Evolutionary conservation across 208 protist species (phyloP).

Genomic region (Leishmania aethiopica): DNA sequence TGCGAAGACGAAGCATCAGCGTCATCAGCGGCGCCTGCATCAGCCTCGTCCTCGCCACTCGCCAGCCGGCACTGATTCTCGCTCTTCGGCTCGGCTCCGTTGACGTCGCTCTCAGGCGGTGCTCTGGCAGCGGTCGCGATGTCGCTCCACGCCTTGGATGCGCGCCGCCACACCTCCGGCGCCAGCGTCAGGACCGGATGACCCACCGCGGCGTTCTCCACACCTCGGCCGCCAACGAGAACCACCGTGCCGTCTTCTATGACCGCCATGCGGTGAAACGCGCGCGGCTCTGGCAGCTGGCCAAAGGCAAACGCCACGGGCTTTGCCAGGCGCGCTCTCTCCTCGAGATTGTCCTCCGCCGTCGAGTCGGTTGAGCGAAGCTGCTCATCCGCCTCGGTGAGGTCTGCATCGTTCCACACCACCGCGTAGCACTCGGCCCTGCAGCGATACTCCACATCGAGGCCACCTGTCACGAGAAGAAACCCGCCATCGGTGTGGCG

Average conservation of each 20-base stretch:
- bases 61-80: conserved; percentile 22
- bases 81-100: not conserved
- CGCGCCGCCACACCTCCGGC: conserved; percentile 15
- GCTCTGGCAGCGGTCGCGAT: not conserved
- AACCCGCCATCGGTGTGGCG: conserved; percentile 23
- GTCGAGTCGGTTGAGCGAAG: not conserved
- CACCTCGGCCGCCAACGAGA: conserved; percentile 55
- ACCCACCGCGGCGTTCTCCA: conserved; percentile 28
- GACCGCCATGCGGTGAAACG: conserved; percentile 55
- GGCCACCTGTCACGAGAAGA: conserved; percentile 61
- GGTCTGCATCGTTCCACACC: conserved; percentile 38
- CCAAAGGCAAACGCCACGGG: conserved; percentile 32
- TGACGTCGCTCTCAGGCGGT: not conserved
- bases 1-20: conserved; percentile 9
- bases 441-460: conserved; percentile 53
- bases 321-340: conserved; percentile 4
- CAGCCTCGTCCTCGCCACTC: conserved; percentile 7
- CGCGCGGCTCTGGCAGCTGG: conserved; percentile 58
- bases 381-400: not conserved
- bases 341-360: not conserved
- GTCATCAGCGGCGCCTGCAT: not conserved
- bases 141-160: conserved; percentile 14
- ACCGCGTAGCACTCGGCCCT: conserved; percentile 58
- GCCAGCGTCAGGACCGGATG: conserved; percentile 30
- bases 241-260: conserved; percentile 63